Percentiles rank a stretch among this genome's conserved stretches.
These are phyloP conservation scores for Cyclotella kingstonii DNA, from an alignment of 108 stramenopile genomes.

Conservation along the genomic window DNA sequence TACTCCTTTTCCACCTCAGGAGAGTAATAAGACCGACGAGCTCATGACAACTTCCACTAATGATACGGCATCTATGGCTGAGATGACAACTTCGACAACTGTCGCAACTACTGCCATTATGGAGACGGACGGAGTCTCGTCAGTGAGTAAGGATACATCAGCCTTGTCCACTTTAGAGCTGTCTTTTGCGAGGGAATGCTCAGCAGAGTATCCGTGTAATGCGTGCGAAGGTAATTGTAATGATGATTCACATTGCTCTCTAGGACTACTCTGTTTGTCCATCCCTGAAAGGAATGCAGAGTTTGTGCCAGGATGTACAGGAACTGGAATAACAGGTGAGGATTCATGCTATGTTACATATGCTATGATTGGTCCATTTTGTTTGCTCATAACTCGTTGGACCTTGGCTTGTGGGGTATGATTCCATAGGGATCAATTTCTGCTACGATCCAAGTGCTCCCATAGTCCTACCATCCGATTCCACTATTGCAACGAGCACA, in stretches of 20 bases:
- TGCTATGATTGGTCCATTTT: conserved; percentile 4
- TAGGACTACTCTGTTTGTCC: conserved; percentile 25
- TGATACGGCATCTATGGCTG: conserved; percentile 12
- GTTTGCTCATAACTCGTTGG: background rate
- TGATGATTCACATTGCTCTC: conserved; percentile 23
- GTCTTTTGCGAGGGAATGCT: conserved; percentile 33
- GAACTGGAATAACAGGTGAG: conserved; percentile 24
- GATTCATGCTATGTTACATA: background rate
- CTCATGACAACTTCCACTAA: conserved; percentile 27
- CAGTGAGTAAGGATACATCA: too few species aligned
- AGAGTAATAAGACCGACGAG: too few species aligned
- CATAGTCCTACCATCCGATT: background rate
- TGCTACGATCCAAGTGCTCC: conserved; percentile 36
- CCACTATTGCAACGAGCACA: background rate
- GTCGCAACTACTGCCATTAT: background rate
- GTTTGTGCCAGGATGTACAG: conserved; percentile 27
- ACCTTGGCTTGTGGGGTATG: too few species aligned
- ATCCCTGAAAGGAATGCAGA: conserved; percentile 23
- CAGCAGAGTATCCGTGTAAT: conserved; percentile 15
- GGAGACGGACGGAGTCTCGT: background rate
- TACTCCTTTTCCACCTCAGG: conserved; percentile 13
- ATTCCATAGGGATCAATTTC: conserved; percentile 38
- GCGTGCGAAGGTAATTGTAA: conserved; percentile 44
- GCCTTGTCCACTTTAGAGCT: conserved; percentile 6
- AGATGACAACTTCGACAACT: conserved; percentile 10